A percentile compares a stretch with the other conserved stretches of the same genome.
phyloP scores from a whole-genome alignment of 164 flowering plant species.

The Paratinospora sagittata region DNA sequence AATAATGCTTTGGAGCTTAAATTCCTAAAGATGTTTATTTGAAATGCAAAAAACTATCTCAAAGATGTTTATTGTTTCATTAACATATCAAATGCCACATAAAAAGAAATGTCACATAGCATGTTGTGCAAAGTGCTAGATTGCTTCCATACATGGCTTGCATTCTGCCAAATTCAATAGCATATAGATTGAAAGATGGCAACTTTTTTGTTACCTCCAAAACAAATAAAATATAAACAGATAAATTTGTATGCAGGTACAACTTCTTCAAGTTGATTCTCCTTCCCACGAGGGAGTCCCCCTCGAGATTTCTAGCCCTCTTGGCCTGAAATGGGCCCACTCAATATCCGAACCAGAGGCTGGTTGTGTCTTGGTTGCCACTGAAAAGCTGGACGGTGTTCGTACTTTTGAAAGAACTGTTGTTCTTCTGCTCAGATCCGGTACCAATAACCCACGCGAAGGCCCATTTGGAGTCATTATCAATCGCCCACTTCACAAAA shows the following conservation, averaged over 20 bases:
- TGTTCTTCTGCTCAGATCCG: constrained; percentile 67
- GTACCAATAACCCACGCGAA: constrained; percentile 66
- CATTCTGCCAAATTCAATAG: not conserved
- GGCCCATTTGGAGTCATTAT: constrained; percentile 87
- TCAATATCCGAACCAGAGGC: constrained; percentile 80
- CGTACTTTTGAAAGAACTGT: constrained; percentile 49
- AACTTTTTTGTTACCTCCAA: not conserved
- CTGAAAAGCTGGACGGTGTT: constrained; percentile 87
- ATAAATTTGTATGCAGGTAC: constrained; percentile 11
- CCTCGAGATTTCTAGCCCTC: constrained; percentile 37
- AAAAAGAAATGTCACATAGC: not conserved
- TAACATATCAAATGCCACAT: not conserved
- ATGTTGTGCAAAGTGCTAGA: not conserved
- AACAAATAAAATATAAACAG: not conserved
- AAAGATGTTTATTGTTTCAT: not conserved
- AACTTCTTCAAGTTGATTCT: constrained; percentile 14
- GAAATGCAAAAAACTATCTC: not conserved
- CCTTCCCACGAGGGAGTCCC: constrained; percentile 26
- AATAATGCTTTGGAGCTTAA: not conserved
- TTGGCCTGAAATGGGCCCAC: constrained; percentile 90
- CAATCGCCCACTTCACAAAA: constrained; percentile 79
- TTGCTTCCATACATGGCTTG: not conserved
- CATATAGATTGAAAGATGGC: not conserved
- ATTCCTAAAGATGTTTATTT: not conserved
- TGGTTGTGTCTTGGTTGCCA: constrained; percentile 90